Conservation (phyloP, 1,284 basidiomycete species). For the Microbotryomycetes sp. region DNA sequence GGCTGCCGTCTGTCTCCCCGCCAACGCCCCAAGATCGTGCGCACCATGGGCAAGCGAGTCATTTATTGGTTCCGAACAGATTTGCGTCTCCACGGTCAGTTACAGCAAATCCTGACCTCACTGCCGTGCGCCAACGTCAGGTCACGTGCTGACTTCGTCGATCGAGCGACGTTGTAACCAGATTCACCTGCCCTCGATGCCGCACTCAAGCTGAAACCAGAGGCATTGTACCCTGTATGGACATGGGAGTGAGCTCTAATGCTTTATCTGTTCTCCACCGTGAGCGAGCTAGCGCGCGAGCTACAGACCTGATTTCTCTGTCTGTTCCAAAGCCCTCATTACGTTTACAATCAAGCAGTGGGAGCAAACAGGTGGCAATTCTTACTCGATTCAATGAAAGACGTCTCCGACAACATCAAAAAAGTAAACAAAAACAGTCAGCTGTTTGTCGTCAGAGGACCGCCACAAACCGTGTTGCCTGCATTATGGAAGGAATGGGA, state of each 20-base stretch:
- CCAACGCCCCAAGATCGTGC: no score
- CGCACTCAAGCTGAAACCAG: conserved; percentile 45
- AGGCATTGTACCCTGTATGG: conserved; percentile 47
- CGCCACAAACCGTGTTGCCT: conserved; percentile 46
- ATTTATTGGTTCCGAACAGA: conserved; percentile 52
- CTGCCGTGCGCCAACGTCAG: neutral
- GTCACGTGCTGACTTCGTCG: neutral
- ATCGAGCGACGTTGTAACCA: neutral
- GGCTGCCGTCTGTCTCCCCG: no score
- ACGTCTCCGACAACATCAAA: conserved; percentile 45
- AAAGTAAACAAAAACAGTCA: conserved; percentile 44
- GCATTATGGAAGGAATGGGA: conserved; percentile 47
- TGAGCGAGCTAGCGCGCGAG: conserved; percentile 2
- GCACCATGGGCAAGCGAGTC: conserved; percentile 34
- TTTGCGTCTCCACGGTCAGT: conserved; percentile 46
- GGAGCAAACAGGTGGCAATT: conserved; percentile 49
- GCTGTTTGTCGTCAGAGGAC: conserved; percentile 49
- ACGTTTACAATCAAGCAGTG: conserved; percentile 14
- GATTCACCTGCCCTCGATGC: conserved; percentile 48
- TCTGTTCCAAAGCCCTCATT: conserved; percentile 42
- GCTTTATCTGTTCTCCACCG: no score
- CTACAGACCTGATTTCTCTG: conserved; percentile 27
- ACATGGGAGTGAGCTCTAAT: conserved; percentile 39
- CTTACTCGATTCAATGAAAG: conserved; percentile 44
- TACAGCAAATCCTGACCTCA: neutral